phyloP scores from a whole-genome alignment of 2,329 filamentous ascomycete genomes.

The Paradendryphiella salina region DNA sequence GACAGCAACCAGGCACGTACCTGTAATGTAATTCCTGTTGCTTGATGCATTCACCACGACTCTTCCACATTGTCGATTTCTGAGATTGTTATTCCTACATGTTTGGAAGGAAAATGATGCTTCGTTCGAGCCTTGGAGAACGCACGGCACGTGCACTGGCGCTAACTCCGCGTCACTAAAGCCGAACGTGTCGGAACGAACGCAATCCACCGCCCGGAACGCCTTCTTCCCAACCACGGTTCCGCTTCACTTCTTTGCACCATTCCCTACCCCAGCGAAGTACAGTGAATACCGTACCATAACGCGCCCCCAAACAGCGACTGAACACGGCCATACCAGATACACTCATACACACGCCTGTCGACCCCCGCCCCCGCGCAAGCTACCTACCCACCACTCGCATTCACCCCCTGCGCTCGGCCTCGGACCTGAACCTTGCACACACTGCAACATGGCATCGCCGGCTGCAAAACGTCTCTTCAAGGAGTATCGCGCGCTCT shows the following conservation, averaged over 20 bases:
- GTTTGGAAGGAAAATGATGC: too few species aligned
- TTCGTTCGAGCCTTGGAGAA: too few species aligned
- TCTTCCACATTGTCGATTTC: too few species aligned
- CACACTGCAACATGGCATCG: slow-evolving; percentile 49
- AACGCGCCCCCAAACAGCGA: too few species aligned
- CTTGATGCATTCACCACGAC: too few species aligned
- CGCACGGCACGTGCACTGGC: slow-evolving; percentile 7
- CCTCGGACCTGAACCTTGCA: background rate
- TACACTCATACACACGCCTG: background rate
- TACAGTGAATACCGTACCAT: background rate
- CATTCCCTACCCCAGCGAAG: background rate
- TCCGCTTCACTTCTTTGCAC: background rate
- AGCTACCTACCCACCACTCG: background rate
- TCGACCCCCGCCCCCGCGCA: background rate
- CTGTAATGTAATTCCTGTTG: too few species aligned
- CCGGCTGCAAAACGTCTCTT: slow-evolving; percentile 78
- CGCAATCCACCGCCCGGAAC: background rate
- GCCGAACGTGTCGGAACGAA: slow-evolving; percentile 18
- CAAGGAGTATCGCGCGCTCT: slow-evolving; percentile 92
- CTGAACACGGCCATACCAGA: background rate
- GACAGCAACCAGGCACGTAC: too few species aligned
- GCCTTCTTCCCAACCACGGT: background rate
- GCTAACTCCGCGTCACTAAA: slow-evolving; percentile 14
- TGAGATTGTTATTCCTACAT: too few species aligned
- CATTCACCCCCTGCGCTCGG: background rate